Conservation (phyloP, 2,329 filamentous ascomycete species). For the Ophiocordyceps polyrhachis-furcata region DNA sequence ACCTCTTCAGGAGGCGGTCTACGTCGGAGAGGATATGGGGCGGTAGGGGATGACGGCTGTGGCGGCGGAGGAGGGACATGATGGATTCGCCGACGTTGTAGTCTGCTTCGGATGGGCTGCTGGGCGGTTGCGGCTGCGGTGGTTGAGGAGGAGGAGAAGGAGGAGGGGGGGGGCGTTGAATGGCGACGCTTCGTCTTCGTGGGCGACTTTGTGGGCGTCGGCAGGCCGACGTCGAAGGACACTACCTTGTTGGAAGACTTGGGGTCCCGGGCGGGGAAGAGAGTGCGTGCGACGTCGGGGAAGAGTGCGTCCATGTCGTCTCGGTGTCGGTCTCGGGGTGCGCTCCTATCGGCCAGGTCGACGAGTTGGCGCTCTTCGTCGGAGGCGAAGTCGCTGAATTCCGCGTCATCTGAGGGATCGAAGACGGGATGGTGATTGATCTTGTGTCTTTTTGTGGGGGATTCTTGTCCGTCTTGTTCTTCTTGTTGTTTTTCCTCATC, state of each 20-base stretch:
- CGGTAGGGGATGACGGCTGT: neutral
- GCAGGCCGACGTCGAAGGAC: slow-evolving; percentile 9
- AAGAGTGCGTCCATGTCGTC: slow-evolving; percentile 3
- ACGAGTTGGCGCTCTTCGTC: slow-evolving; percentile 21
- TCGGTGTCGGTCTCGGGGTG: slow-evolving; percentile 6
- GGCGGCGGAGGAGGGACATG: neutral
- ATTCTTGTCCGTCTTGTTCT: too few species aligned
- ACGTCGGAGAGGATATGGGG: neutral
- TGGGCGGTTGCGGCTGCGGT: neutral
- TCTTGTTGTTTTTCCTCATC: too few species aligned
- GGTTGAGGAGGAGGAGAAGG: neutral
- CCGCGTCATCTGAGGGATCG: slow-evolving; percentile 3
- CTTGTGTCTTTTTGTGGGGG: too few species aligned
- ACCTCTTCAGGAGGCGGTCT: neutral
- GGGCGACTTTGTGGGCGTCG: slow-evolving; percentile 1
- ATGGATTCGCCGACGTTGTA: neutral
- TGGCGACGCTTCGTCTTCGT: too few species aligned
- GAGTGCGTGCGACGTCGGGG: slow-evolving; percentile 15
- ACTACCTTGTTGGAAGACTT: slow-evolving; percentile 17
- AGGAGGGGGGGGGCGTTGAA: neutral
- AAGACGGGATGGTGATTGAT: slow-evolving; percentile 1
- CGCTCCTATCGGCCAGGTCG: slow-evolving; percentile 16
- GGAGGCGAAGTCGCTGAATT: slow-evolving; percentile 16
- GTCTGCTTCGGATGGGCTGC: neutral
- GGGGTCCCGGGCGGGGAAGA: slow-evolving; percentile 8